Conservation (phyloP, 352 stramenopile species). For the Globisporangium cylindrosporum region DNA sequence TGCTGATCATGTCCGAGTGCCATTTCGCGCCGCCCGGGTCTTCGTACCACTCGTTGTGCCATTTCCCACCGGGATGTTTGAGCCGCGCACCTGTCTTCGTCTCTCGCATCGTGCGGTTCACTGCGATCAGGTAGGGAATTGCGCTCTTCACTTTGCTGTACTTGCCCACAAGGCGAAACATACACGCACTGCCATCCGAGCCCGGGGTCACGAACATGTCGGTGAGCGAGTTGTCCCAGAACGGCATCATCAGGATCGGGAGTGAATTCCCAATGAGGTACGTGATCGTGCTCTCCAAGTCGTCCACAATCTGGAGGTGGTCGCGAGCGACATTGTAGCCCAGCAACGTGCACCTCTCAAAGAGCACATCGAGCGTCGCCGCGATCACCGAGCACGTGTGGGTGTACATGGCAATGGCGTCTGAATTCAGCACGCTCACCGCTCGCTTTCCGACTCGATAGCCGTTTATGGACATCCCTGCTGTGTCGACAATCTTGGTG, state of each 20-base stretch:
- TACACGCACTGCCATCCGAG: slow-evolving; percentile 18
- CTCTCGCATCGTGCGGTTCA: slow-evolving; percentile 13
- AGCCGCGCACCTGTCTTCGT: slow-evolving; percentile 26
- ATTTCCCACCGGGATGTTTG: slow-evolving; percentile 15
- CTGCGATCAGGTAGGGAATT: not conserved
- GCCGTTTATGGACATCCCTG: too few species aligned
- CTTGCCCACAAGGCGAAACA: slow-evolving; percentile 13
- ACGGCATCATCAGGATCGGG: slow-evolving; percentile 21
- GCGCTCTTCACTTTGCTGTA: not conserved
- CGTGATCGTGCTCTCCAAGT: slow-evolving; percentile 10
- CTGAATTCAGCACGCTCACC: too few species aligned
- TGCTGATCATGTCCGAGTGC: slow-evolving; percentile 24
- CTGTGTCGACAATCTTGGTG: too few species aligned
- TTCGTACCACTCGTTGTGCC: slow-evolving; percentile 38
- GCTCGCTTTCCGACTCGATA: too few species aligned
- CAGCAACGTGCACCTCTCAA: slow-evolving; percentile 16
- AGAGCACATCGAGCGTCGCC: slow-evolving; percentile 20
- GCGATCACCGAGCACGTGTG: slow-evolving; percentile 16
- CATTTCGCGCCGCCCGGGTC: slow-evolving; percentile 15
- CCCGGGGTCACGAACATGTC: slow-evolving; percentile 10
- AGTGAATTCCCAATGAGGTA: slow-evolving; percentile 18
- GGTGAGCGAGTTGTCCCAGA: slow-evolving; percentile 18
- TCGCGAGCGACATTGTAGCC: slow-evolving; percentile 28
- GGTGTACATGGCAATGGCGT: slow-evolving; percentile 29
- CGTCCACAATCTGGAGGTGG: slow-evolving; percentile 17